Base-by-base conservation (phyloP, 371 early-diverging fungal genomes). In the Dichotomocladium elegans region DNA sequence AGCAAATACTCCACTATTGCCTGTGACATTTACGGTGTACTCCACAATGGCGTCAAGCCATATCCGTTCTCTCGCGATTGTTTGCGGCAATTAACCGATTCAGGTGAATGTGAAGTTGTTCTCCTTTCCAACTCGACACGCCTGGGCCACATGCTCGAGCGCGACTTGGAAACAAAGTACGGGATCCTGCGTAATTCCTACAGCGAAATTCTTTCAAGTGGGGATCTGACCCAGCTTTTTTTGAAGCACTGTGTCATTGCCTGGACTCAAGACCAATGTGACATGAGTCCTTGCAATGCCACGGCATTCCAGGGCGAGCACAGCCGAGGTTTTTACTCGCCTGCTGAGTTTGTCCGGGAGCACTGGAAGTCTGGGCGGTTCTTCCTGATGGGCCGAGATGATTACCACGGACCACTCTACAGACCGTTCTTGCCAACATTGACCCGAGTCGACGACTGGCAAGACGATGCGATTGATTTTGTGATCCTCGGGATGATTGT, bases 1-100 rank as follows among this genome's bases (percentile, higher is more conserved):
- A 24, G 30, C 25, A 21, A 57, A 35, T 75, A 75, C 45, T 55
- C 60, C 31, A 72, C 64, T 7, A 46, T 76, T 30, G 76, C 72
- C n/a, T 64, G 61, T 37, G 76, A 76, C 46, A 69, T 76, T 40
- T 76, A 70, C 33, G 76, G 76, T 26, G 76, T 76, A 8, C 47
- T 76, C 47, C 76, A 76, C 30, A 61, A 76, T 33, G 76, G 76
- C 12, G 37, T 51, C 2, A 25, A 65, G 26, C 51, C 70, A 0
- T 72, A 72, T 41, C 66, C 68, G 12, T 61, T 60, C 47, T 55
- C 76, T 1, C 60, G 54, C 15, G 46, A 48, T 10, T 58, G 68
- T 9, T 43, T 76, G 10, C 31, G 53, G 28, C 22, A 47, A 15
- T 53, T 70, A 1, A 47, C 46, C 30, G n/a, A 47, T 10, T 25